Conservation (phyloP, 106 monocot species). For the Apostasia shenzhenica region DNA sequence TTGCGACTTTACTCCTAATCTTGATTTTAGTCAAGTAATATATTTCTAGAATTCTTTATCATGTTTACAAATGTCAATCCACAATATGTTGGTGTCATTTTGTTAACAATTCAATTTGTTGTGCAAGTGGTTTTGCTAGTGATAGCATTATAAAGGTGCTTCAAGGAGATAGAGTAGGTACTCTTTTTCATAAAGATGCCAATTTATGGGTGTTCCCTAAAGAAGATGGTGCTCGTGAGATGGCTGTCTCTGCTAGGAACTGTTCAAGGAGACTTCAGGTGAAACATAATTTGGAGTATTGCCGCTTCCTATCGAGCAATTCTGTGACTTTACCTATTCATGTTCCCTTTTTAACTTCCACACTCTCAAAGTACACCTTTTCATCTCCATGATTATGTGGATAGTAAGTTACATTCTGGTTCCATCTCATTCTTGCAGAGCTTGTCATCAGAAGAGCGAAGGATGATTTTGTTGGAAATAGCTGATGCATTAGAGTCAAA, state of each 20-base stretch:
- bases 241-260: conserved; percentile 95
- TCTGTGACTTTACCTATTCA: too few relatives aligned
- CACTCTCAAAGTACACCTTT: too few relatives aligned
- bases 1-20: too few relatives aligned
- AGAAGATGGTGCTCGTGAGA: conserved; percentile 63
- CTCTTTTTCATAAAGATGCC: conserved; percentile 86
- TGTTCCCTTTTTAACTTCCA: too few relatives aligned
- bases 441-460: conserved; percentile 47
- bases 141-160: conserved; percentile 80
- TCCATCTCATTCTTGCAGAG: conserved; percentile 15
- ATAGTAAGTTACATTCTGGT: not conserved
- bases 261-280: conserved; percentile 94
- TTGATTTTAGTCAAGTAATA: too few relatives aligned
- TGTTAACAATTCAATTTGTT: conserved; percentile 6
- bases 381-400: conserved; percentile 14
- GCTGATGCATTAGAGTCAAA: conserved; percentile 89
- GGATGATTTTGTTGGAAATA: conserved; percentile 73
- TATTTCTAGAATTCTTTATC: too few relatives aligned
- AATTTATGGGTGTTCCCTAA: conserved; percentile 43
- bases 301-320: not conserved
- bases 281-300: not conserved
- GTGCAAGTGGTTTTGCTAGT: conserved; percentile 64
- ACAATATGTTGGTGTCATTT: too few relatives aligned
- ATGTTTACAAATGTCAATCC: too few relatives aligned
- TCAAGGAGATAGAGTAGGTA: conserved; percentile 78